phyloP scores from a whole-genome alignment of 805 yeast genomes.

The Komagataella pastoris region DNA sequence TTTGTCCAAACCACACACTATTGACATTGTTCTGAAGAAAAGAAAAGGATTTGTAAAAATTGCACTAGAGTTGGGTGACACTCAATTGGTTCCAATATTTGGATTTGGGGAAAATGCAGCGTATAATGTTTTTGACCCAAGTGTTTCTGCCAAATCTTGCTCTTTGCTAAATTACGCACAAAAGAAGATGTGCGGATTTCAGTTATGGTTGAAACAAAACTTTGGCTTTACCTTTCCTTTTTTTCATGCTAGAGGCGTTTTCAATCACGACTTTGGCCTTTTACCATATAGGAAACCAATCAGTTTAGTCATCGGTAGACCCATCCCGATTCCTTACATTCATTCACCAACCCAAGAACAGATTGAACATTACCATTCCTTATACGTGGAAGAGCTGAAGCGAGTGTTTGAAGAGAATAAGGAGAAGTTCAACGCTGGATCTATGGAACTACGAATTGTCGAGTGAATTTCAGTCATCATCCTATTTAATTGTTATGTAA shows the following conservation, averaged over 20 bases:
- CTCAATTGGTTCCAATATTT: conserved; percentile 72
- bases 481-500: neutral
- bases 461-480: conserved; percentile 15
- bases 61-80: conserved; percentile 71
- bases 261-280: conserved; percentile 85
- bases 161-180: conserved; percentile 12
- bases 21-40: conserved; percentile 57
- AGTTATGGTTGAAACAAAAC: conserved; percentile 54
- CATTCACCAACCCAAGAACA: conserved; percentile 28
- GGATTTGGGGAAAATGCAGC: conserved; percentile 81
- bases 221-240: conserved; percentile 84
- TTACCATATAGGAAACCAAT: conserved; percentile 78
- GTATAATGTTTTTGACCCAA: conserved; percentile 26
- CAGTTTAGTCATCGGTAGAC: conserved; percentile 60
- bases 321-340: conserved; percentile 43
- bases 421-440: conserved; percentile 34
- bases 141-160: conserved; percentile 10
- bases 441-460: conserved; percentile 31
- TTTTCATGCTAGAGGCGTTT: conserved; percentile 84
- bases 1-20: conserved; percentile 45
- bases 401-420: conserved; percentile 58
- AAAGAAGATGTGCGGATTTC: conserved; percentile 36
- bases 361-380: conserved; percentile 56
- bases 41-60: conserved; percentile 83
- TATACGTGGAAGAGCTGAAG: conserved; percentile 53